Conservation (phyloP, 768 basidiomycete species). For the Russula earlei region DNA sequence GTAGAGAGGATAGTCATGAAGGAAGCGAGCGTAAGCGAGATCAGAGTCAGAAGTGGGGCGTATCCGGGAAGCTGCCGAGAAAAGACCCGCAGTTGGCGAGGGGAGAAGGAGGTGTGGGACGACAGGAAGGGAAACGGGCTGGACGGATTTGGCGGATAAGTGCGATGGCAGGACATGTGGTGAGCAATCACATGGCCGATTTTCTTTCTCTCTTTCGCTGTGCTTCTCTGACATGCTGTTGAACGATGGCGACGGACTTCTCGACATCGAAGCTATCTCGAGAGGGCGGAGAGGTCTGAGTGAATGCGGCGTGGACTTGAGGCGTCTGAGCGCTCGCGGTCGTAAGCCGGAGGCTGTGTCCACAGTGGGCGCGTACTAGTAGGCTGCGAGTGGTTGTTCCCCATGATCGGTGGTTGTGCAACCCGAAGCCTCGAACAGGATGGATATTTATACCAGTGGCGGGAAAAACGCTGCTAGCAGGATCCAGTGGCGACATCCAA, state of each 20-base stretch:
- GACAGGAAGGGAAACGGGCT: too few relatives aligned
- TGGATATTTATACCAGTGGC: neutral
- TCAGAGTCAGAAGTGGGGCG: neutral
- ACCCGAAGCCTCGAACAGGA: neutral
- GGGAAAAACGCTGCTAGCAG: neutral
- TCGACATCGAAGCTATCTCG: neutral
- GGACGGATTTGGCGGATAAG: too few relatives aligned
- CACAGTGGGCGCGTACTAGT: neutral
- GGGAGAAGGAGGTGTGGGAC: conserved; percentile 14
- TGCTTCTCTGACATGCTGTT: conserved; percentile 17
- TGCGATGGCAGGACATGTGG: too few relatives aligned
- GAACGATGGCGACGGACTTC: conserved; percentile 4
- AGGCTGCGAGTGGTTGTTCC: conserved; percentile 2
- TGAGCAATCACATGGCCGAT: neutral
- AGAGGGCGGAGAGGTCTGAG: conserved; percentile 4
- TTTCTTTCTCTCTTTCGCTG: conserved; percentile 7
- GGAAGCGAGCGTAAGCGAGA: conserved; percentile 15
- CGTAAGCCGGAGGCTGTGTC: conserved; percentile 1
- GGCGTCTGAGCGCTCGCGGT: conserved; percentile 15
- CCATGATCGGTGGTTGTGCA: neutral
- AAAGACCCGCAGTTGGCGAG: conserved; percentile 16
- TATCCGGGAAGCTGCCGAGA: neutral
- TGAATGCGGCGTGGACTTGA: conserved; percentile 16
- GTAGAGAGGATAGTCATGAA: conserved; percentile 39
- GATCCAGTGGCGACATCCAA: neutral